Evolutionary conservation across 495 filamentous ascomycete genomes (phyloP), one percentile per base, ranked within the genome.

Genomic region (Penicillium argentinense): DNA sequence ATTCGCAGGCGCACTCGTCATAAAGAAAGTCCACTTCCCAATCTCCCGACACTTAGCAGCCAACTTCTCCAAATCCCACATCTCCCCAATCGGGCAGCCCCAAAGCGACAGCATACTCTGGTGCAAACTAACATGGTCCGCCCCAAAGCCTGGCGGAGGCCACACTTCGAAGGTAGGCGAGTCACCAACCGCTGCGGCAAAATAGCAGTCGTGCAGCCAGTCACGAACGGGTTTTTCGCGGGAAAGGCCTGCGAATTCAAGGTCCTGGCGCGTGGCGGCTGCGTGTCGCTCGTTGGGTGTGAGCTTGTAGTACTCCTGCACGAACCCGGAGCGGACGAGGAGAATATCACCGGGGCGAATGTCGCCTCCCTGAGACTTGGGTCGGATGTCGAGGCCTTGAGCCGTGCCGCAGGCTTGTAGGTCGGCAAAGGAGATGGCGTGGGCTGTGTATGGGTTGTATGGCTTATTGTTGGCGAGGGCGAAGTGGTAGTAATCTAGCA

Each of bases 121-220:
- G 56, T 88, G 85, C 14, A 89, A 66, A 18, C 33, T 36, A 4
- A 36, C n/a, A 43, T 68, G 60, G 33, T 67, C 72, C 9, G 60
- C 40, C 30, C 79, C 75, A 27, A 36, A 36, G 2, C 17, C 17
- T 11, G 49, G 53, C 3, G 69, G 66, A 24, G 83, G 80, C 81
- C 82, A 85, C 3, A 70, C 67, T 66, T 85, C 84, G 49, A 84
- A 84, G 0, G 75, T 70, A 13, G 82, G 82, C 21, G 73, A 70
- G 51, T 86, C 83, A 0, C 80, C 81, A 4, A 74, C 78, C 19
- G 85, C 82, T 1, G 71, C 75, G 4, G 83, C 75, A 52, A 87
- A 86, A 40, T 84, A 86, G 41, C 73, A 78, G 58, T 87, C 81
- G 53, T 86, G 81, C 49, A 88, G 51, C 76, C 80, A 86, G 38